These are phyloP conservation scores for Aspergillus carlsbadensis DNA, from an alignment of 495 filamentous ascomycete species.

Conservation along the genomic window DNA sequence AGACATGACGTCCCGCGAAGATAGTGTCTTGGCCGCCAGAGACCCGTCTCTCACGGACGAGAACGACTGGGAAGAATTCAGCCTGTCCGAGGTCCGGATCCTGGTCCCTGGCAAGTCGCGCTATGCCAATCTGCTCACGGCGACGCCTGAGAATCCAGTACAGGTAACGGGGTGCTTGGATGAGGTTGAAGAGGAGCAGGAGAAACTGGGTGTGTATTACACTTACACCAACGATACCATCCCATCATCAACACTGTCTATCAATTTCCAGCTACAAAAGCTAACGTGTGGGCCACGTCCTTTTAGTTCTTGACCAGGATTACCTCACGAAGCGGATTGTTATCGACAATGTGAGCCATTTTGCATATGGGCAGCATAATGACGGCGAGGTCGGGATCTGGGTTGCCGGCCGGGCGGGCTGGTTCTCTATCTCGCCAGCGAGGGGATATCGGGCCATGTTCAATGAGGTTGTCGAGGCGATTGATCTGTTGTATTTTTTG, in stretches of 20 bases:
- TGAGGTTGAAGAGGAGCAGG: constrained; percentile 44
- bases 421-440: constrained; percentile 70
- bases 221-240: neutral
- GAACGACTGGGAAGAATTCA: constrained; percentile 61
- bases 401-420: constrained; percentile 75
- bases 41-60: constrained; percentile 53
- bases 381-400: constrained; percentile 64
- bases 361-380: constrained; percentile 66
- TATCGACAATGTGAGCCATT: constrained; percentile 60
- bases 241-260: neutral
- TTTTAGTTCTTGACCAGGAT: constrained; percentile 47
- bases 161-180: constrained; percentile 55
- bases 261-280: too few species aligned
- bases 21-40: constrained; percentile 53
- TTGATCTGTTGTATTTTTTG: constrained; percentile 68
- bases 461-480: constrained; percentile 65
- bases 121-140: constrained; percentile 53
- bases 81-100: constrained; percentile 53
- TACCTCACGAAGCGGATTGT: constrained; percentile 57
- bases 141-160: constrained; percentile 52
- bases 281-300: neutral
- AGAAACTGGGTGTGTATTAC: constrained; percentile 34
- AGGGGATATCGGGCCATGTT: constrained; percentile 59
- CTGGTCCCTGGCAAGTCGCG: constrained; percentile 47
- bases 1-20: constrained; percentile 53